Evolutionary conservation across 371 early-diverging fungal species (phyloP).

Genomic region (Blyttiomyces sp.): DNA sequence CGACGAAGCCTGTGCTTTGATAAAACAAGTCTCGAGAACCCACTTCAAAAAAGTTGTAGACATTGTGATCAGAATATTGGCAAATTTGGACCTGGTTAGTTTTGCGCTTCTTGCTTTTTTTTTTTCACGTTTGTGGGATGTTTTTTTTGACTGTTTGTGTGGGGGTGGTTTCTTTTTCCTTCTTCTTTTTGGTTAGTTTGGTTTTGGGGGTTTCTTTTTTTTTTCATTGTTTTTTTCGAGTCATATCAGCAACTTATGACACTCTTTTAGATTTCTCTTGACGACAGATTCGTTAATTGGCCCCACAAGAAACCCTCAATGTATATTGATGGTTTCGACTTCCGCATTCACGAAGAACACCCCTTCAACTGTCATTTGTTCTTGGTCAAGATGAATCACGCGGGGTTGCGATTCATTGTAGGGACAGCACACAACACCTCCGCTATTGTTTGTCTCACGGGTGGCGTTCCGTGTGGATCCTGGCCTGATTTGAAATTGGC

Average conservation of each 20-base stretch:
- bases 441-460: background rate
- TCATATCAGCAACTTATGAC: too few relatives aligned
- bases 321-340: constrained; percentile 6
- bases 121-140: too few relatives aligned
- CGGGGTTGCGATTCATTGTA: background rate
- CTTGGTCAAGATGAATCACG: constrained; percentile 2
- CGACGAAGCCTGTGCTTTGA: too few relatives aligned
- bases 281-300: constrained; percentile 2
- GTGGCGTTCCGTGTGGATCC: constrained; percentile 3
- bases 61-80: too few relatives aligned
- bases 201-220: background rate
- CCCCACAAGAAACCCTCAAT: background rate
- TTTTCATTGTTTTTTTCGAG: too few relatives aligned
- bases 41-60: too few relatives aligned
- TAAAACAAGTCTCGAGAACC: too few relatives aligned
- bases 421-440: background rate
- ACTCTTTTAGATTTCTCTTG: background rate
- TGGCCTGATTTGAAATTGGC: background rate
- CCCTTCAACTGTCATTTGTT: background rate
- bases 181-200: background rate
- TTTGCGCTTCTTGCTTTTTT: too few relatives aligned
- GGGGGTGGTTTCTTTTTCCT: background rate
- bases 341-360: background rate
- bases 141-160: background rate
- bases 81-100: too few relatives aligned